Percentiles rank a stretch among this genome's conserved stretches.
phyloP scores from a whole-genome alignment of 2,329 filamentous ascomycete species.

The Penicillium sp. region DNA sequence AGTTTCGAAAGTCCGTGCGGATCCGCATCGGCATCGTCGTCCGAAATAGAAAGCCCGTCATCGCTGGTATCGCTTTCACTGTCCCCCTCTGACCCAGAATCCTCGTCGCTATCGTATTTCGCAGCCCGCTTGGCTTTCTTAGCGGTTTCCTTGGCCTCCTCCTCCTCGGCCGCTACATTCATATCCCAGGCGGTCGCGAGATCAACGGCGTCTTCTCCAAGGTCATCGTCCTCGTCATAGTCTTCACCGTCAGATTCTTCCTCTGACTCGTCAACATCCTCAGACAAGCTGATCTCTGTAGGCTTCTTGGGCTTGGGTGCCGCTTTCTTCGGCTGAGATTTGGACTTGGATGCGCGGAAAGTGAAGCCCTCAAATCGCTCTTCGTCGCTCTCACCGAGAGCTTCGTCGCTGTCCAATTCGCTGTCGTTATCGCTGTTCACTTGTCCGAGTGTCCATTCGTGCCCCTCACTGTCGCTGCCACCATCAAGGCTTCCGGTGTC shows the following conservation, averaged over 20 bases:
- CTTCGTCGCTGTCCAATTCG: slow-evolving; percentile 73
- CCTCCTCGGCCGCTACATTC: slow-evolving; percentile 47
- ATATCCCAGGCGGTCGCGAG: slow-evolving; percentile 62
- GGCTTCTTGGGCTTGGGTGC: slow-evolving; percentile 26
- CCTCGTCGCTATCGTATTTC: slow-evolving; percentile 38
- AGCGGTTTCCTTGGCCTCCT: slow-evolving; percentile 34
- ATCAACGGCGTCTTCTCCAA: slow-evolving; percentile 64
- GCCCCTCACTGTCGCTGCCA: slow-evolving; percentile 81
- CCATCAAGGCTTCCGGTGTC: slow-evolving; percentile 60
- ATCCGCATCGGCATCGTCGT: slow-evolving; percentile 52
- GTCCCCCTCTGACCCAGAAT: slow-evolving; percentile 47
- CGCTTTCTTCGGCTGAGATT: slow-evolving; percentile 34
- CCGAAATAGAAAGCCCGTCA: slow-evolving; percentile 40
- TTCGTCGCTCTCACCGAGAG: slow-evolving; percentile 84
- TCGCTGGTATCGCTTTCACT: slow-evolving; percentile 46
- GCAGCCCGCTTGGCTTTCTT: slow-evolving; percentile 31
- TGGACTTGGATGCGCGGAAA: slow-evolving; percentile 54
- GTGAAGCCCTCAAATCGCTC: slow-evolving; percentile 78
- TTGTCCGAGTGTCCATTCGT: slow-evolving; percentile 77
- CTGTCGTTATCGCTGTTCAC: slow-evolving; percentile 67
- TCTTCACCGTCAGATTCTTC: slow-evolving; percentile 28
- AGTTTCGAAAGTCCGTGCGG: slow-evolving; percentile 61
- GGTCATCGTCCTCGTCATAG: slow-evolving; percentile 53
- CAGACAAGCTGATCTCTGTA: slow-evolving; percentile 51
- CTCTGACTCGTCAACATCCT: slow-evolving; percentile 50